A percentile compares a stretch with the other conserved stretches of the same genome.
Evolutionary conservation across 164 flowering plant genomes (phyloP).

Genomic region (Vitis rupestris): DNA sequence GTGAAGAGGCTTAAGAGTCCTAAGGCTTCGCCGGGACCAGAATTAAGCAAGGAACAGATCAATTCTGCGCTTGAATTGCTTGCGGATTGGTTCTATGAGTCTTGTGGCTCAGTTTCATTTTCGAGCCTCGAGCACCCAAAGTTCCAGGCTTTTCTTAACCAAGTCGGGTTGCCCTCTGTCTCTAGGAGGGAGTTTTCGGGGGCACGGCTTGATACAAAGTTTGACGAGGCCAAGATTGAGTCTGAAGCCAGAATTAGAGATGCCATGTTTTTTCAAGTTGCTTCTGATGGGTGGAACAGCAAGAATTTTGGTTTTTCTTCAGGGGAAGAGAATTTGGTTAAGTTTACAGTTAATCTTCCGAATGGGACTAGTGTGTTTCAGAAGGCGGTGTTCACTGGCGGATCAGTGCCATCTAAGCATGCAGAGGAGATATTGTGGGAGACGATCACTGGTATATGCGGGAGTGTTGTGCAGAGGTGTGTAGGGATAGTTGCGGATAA

Average conservation of each 20-base stretch:
- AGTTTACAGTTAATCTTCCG: conserved; percentile 38
- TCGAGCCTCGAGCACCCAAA: conserved; percentile 47
- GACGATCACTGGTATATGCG: conserved; percentile 31
- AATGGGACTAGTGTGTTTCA: conserved; percentile 44
- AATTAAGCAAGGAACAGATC: conserved; percentile 32
- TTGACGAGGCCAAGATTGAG: conserved; percentile 31
- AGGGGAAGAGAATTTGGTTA: conserved; percentile 33
- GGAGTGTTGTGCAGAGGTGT: conserved; percentile 28
- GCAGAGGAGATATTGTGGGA: conserved; percentile 49
- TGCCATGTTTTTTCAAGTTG: conserved; percentile 45
- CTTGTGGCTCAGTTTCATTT: conserved; percentile 39
- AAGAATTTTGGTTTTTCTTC: conserved; percentile 13
- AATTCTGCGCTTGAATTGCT: conserved; percentile 36
- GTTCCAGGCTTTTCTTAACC: conserved; percentile 40
- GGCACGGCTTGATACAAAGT: conserved; percentile 34
- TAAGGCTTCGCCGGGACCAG: conserved; percentile 26
- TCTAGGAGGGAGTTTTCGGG: conserved; percentile 30
- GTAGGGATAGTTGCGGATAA: conserved; percentile 48
- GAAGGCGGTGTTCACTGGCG: conserved; percentile 34
- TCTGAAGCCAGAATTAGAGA: conserved; percentile 44
- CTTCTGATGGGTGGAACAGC: conserved; percentile 42
- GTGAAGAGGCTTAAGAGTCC: conserved; percentile 51
- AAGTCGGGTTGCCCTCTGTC: conserved; percentile 38
- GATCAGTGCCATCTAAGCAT: conserved; percentile 28
- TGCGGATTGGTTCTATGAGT: conserved; percentile 45